A percentile compares a stretch with the other conserved stretches of the same genome.
Conservation (phyloP, 495 filamentous ascomycete species). For the Penicillium bovifimosum region DNA sequence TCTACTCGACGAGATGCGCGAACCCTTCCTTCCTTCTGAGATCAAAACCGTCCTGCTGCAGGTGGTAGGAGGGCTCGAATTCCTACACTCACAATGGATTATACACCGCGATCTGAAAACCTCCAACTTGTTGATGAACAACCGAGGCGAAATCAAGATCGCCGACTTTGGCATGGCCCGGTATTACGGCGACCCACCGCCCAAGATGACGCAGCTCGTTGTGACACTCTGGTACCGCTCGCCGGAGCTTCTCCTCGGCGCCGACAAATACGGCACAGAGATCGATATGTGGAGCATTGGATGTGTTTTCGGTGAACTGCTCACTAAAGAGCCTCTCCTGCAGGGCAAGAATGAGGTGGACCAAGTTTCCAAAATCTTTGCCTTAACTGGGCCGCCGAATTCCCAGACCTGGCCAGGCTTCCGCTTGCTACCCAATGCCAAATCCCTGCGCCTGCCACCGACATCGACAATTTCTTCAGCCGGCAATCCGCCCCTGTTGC, state of each 20-base stretch:
- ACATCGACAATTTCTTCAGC: conserved; percentile 25
- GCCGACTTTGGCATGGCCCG: conserved; percentile 98
- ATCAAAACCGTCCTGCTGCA: conserved; percentile 86
- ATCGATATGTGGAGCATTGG: conserved; percentile 96
- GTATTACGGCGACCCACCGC: conserved; percentile 75
- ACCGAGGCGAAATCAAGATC: conserved; percentile 91
- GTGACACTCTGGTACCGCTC: conserved; percentile 97
- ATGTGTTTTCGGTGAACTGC: conserved; percentile 92
- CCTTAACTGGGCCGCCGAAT: conserved; percentile 83
- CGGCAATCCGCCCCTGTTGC: conserved; percentile 29
- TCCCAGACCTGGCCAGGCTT: conserved; percentile 83
- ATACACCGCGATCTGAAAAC: conserved; percentile 96
- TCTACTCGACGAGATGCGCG: conserved; percentile 86
- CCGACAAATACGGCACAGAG: conserved; percentile 65
- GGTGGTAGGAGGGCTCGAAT: conserved; percentile 73
- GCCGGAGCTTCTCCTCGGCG: conserved; percentile 84
- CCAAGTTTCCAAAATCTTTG: conserved; percentile 77
- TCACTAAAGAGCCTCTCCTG: conserved; percentile 75
- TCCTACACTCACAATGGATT: conserved; percentile 88
- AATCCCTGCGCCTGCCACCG: conserved; percentile 70
- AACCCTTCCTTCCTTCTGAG: conserved; percentile 90
- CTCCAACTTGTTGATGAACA: conserved; percentile 91
- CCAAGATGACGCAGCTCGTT: conserved; percentile 85
- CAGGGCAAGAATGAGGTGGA: conserved; percentile 96
- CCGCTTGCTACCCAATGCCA: conserved; percentile 82